Base-by-base conservation (phyloP, 176 grass and related monocot species). In the Paspalum notatum region DNA sequence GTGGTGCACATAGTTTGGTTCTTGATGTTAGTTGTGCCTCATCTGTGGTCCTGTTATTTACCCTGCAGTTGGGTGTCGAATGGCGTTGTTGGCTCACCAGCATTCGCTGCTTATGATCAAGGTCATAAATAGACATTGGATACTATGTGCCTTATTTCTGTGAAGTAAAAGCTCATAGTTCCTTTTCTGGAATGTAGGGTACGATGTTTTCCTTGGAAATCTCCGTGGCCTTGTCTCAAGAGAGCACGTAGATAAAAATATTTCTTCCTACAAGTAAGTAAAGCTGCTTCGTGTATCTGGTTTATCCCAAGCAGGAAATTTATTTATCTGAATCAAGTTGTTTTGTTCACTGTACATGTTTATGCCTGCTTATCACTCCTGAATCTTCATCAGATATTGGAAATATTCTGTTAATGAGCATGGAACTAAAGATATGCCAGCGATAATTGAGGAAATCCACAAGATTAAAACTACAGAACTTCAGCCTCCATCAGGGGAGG, bases 61-160 rank as follows among this genome's bases (percentile, higher is more conserved):
- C 62, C 12, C 16, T 72, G 59, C 89, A 98, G 95, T 77, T 98
- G 95, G 95, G 88, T 98, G 52, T 95, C 95, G 22, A 98, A 98
- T 65, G 95, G 95, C 81, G 92, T 98, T 85, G 92, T 98, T 79
- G 95, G 95, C 68, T 98, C 95, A 60, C 95, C 95, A 66, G 92
- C 95, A 85, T 98, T 98, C 91, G 95, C 95, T 17, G 95, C 95
- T 64, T 95, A 89, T 79, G 95, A 95, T 93, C 95, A 98, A 93
- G 95, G 95, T 95, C 77, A 65, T 75, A 76, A 72, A 49, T 86
- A 26, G 9, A 68, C 77, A 78, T 26, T 60, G 67, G 48, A 81
- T 87, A 32, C 76, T 27, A 41, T 74, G 65, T 47, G 22, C 53
- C 78, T 12, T 55, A 14, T 39, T 75, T n/a, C 16, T 74, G 44